These are phyloP conservation scores for Colletotrichum lini DNA, from an alignment of 2,329 filamentous ascomycete genomes.

Conservation along the genomic window DNA sequence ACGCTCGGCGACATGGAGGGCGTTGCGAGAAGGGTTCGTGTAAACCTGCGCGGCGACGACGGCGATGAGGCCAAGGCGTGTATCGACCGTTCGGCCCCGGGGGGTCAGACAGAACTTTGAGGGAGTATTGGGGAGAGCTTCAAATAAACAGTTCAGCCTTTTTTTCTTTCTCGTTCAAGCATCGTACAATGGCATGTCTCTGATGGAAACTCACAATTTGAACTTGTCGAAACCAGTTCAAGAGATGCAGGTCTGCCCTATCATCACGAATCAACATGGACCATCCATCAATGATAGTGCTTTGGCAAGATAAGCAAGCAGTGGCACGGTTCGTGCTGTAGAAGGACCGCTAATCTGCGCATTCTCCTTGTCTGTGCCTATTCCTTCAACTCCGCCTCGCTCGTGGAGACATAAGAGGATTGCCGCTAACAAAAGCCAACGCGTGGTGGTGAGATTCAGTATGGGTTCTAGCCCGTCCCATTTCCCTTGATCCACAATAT, in stretches of 20 bases:
- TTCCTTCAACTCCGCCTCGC: too few species aligned
- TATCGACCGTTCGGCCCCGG: background rate
- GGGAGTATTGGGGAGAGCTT: background rate
- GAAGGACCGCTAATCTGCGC: too few species aligned
- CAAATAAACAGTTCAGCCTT: background rate
- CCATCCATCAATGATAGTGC: background rate
- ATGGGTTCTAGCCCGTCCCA: too few species aligned
- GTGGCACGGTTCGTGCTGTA: background rate
- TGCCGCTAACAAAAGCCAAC: too few species aligned
- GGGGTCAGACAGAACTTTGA: background rate
- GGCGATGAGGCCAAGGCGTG: background rate
- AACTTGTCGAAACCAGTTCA: background rate
- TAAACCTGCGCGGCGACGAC: constrained; percentile 17
- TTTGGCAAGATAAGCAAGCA: background rate
- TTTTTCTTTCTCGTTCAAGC: background rate
- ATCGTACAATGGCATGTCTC: too few species aligned
- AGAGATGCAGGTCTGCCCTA: background rate
- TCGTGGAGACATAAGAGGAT: too few species aligned
- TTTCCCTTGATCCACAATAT: too few species aligned
- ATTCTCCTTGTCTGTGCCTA: too few species aligned
- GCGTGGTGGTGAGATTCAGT: too few species aligned
- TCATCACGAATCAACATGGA: background rate
- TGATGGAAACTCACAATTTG: too few species aligned
- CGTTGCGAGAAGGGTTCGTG: constrained; percentile 2
- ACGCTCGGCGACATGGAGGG: constrained; percentile 40